Evolutionary conservation across 768 basidiomycete species (phyloP).

Genomic region (Clavaria fumosa): DNA sequence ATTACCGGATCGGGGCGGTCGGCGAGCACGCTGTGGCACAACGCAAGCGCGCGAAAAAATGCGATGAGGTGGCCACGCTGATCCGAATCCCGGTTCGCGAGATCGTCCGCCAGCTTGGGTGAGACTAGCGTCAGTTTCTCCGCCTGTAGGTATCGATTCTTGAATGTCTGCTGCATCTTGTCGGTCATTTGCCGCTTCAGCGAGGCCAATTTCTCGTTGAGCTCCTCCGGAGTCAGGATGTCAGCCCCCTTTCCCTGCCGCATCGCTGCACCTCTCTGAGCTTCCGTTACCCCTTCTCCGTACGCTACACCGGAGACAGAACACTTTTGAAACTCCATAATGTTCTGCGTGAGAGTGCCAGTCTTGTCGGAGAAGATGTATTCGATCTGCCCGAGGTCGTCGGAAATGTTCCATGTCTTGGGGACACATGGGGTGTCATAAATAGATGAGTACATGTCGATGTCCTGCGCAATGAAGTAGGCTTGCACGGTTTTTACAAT

Average conservation of each 20-base stretch:
- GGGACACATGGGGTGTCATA: constrained; percentile 83
- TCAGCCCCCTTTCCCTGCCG: constrained; percentile 64
- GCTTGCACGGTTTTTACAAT: constrained; percentile 97
- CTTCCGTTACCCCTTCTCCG: constrained; percentile 92
- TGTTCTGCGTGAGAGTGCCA: constrained; percentile 92
- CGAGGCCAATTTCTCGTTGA: constrained; percentile 43
- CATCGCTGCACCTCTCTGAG: constrained; percentile 81
- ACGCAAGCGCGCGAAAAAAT: constrained; percentile 89
- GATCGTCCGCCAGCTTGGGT: constrained; percentile 67
- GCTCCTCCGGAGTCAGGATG: constrained; percentile 51
- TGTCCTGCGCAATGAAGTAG: constrained; percentile 88
- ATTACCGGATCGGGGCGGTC: constrained; percentile 51
- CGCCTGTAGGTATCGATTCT: constrained; percentile 72
- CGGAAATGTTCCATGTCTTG: constrained; percentile 97
- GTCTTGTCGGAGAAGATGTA: constrained; percentile 87
- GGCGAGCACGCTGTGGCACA: constrained; percentile 85
- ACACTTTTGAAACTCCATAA: constrained; percentile 98
- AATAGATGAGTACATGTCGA: constrained; percentile 90
- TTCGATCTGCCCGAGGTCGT: constrained; percentile 97
- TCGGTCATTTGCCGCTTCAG: constrained; percentile 67
- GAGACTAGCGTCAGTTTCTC: constrained; percentile 81
- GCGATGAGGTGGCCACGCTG: constrained; percentile 56
- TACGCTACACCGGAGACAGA: constrained; percentile 74
- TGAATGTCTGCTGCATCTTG: constrained; percentile 63
- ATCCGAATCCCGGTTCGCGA: constrained; percentile 41